Evolutionary conservation across 805 yeast species (phyloP).

Genomic region (Schizosaccharomyces octosporus): DNA sequence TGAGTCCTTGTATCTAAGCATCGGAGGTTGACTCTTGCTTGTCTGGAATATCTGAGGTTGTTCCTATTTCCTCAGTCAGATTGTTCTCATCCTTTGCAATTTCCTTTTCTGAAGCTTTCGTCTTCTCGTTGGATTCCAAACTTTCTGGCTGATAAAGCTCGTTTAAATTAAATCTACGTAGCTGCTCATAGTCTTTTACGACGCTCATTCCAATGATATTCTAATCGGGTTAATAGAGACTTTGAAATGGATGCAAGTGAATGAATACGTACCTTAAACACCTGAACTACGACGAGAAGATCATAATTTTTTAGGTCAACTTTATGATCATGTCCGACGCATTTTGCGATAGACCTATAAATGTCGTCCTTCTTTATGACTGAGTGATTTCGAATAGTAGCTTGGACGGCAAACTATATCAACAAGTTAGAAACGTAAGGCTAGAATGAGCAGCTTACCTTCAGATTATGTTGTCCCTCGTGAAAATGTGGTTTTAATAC

Average conservation of each 20-base stretch:
- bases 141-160: conserved; percentile 27
- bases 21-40: too few species aligned
- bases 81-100: too few species aligned
- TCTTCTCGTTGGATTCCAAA: not conserved
- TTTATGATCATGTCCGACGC: conserved; percentile 48
- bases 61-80: too few species aligned
- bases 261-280: conserved; percentile 29
- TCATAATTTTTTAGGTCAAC: conserved; percentile 67
- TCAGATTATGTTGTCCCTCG: conserved; percentile 11
- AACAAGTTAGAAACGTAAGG: too few species aligned
- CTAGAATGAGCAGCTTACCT: conserved; percentile 2
- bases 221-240: conserved; percentile 4
- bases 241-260: not conserved
- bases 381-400: conserved; percentile 56
- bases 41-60: too few species aligned
- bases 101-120: too few species aligned
- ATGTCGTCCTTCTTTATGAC: conserved; percentile 47
- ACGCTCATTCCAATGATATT: conserved; percentile 72
- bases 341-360: conserved; percentile 43
- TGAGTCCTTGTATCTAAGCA: too few species aligned
- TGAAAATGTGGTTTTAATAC: conserved; percentile 54
- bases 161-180: conserved; percentile 53
- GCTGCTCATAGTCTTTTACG: conserved; percentile 31
- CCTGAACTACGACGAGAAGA: conserved; percentile 56
- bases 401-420: conserved; percentile 47